These are phyloP conservation scores for Xylaria scruposa DNA, from an alignment of 495 filamentous ascomycete genomes.

Conservation along the genomic window DNA sequence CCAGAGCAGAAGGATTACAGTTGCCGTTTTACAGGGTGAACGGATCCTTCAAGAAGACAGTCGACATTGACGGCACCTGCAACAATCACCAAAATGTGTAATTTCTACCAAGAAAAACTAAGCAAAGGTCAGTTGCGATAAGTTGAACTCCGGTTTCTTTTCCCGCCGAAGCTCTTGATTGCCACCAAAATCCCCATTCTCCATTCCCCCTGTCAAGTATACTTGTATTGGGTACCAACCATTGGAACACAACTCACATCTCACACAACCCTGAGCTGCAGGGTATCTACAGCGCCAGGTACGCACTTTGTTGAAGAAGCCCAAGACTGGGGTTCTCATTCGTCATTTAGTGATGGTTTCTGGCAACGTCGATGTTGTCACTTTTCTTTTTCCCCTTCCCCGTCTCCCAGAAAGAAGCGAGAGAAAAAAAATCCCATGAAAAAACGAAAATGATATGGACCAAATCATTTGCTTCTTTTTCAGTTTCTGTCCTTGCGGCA, in stretches of 20 bases:
- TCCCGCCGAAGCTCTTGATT: slow-evolving; percentile 7
- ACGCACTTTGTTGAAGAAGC: slow-evolving; percentile 17
- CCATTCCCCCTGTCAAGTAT: slow-evolving; percentile 9
- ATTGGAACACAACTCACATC: slow-evolving; percentile 23
- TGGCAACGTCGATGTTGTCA: slow-evolving; percentile 9
- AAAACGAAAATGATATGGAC: not conserved
- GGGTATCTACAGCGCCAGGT: slow-evolving; percentile 26
- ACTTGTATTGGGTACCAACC: slow-evolving; percentile 20
- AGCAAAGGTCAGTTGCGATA: slow-evolving; percentile 28
- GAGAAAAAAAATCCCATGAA: not conserved
- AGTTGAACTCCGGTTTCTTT: slow-evolving; percentile 23
- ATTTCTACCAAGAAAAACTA: slow-evolving; percentile 19
- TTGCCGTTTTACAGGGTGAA: slow-evolving; percentile 10
- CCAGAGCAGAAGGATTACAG: slow-evolving; percentile 17
- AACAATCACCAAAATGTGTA: slow-evolving; percentile 3
- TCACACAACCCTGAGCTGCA: slow-evolving; percentile 26
- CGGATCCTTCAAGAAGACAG: slow-evolving; percentile 10
- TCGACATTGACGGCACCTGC: slow-evolving; percentile 20
- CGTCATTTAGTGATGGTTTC: slow-evolving; percentile 21
- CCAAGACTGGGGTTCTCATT: slow-evolving; percentile 19
- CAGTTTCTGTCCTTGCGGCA: not conserved
- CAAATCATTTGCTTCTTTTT: not conserved
- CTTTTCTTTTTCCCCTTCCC: slow-evolving; percentile 10
- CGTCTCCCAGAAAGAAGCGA: not conserved
- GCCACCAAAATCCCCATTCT: not conserved